Conservation (phyloP, 169 alveolate genomes). For the Plasmodium coatneyi region DNA sequence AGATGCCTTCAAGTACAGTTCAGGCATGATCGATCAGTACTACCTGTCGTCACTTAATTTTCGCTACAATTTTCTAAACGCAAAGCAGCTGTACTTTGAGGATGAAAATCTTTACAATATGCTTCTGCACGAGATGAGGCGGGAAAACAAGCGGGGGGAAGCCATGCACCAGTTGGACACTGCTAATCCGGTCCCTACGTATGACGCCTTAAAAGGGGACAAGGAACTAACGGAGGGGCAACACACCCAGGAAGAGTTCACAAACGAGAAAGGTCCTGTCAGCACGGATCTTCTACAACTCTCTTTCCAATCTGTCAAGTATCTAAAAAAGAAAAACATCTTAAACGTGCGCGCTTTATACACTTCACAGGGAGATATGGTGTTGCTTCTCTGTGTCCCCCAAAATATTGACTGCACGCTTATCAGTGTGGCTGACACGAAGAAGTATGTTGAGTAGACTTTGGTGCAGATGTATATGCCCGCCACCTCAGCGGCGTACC, state of each 20-base stretch:
- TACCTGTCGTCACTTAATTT: constrained; percentile 24
- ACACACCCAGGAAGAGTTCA: not conserved
- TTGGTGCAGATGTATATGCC: not conserved
- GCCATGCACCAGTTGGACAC: not conserved
- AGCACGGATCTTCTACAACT: not conserved
- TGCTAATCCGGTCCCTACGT: not conserved
- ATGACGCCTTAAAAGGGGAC: not conserved
- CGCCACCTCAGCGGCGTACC: not conserved
- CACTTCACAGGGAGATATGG: not conserved
- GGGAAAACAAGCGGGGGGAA: not conserved
- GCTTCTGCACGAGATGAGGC: not conserved
- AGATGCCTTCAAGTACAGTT: not conserved
- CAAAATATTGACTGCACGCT: constrained; percentile 7
- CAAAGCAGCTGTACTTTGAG: constrained; percentile 44
- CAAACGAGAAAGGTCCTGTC: not conserved
- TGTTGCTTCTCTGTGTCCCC: constrained; percentile 25
- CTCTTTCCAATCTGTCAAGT: not conserved
- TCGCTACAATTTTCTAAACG: constrained; percentile 30
- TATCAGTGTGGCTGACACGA: constrained; percentile 44
- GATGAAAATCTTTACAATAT: not conserved
- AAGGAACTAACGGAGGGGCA: not conserved
- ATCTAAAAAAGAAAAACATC: constrained; percentile 9
- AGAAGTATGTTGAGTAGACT: constrained; percentile 3
- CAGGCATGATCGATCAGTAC: not conserved
- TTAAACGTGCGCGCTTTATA: not conserved